These are phyloP conservation scores for Brassica juncea DNA, from an alignment of 345 rosid species.

Conservation along the genomic window DNA sequence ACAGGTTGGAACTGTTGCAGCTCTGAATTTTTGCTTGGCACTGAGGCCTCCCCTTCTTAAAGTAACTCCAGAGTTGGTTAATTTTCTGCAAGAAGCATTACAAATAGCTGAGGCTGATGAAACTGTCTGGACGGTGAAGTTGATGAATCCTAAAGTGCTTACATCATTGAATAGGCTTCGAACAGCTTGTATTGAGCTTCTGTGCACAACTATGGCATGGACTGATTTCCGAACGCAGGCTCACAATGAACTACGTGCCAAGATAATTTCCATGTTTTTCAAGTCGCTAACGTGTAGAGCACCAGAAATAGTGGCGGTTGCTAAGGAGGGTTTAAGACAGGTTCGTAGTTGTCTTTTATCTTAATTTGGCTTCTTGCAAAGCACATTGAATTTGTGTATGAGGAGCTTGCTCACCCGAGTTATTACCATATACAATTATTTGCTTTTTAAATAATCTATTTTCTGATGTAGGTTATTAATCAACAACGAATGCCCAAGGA, in stretches of 20 bases:
- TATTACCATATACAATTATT: slow-evolving; percentile 12
- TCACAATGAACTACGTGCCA: slow-evolving; percentile 85
- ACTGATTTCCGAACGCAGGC: slow-evolving; percentile 80
- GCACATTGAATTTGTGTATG: slow-evolving; percentile 5
- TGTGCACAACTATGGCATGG: slow-evolving; percentile 99
- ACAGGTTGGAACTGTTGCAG: slow-evolving; percentile 95
- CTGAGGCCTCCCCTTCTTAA: slow-evolving; percentile 97
- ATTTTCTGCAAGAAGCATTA: slow-evolving; percentile 96
- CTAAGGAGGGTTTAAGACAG: slow-evolving; percentile 98
- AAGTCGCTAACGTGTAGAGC: slow-evolving; percentile 93
- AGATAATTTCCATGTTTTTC: slow-evolving; percentile 97
- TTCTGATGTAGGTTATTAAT: slow-evolving; percentile 70
- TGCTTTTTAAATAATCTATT: slow-evolving; percentile 1
- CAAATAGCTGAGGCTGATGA: slow-evolving; percentile 99
- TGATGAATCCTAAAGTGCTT: slow-evolving; percentile 84
- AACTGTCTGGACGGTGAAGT: slow-evolving; percentile 80
- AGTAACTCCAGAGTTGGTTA: slow-evolving; percentile 93
- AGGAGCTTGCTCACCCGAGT: slow-evolving; percentile 14
- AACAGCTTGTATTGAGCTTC: slow-evolving; percentile 95
- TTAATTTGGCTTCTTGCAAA: slow-evolving; percentile 5
- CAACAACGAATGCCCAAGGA: slow-evolving; percentile 99
- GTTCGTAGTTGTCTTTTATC: slow-evolving; percentile 46
- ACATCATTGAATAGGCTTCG: slow-evolving; percentile 82
- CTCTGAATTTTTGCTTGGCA: slow-evolving; percentile 93
- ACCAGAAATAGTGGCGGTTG: slow-evolving; percentile 96